phyloP scores from a whole-genome alignment of 129 eudicot species.

The Escallonia herrerae region DNA sequence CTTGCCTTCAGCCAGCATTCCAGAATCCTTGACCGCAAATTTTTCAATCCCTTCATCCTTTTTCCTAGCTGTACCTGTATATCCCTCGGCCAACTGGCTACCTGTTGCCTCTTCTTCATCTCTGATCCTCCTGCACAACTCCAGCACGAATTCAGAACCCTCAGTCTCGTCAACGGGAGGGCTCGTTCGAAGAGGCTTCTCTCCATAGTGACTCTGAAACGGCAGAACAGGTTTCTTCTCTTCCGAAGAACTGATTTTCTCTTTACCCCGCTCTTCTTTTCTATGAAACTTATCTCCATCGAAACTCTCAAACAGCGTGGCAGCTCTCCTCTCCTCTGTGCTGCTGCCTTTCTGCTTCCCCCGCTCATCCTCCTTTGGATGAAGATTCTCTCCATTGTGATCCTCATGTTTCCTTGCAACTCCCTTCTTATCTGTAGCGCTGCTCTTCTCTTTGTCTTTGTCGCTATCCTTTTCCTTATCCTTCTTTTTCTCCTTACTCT shows the following conservation, averaged over 20 bases:
- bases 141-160: slow-evolving; percentile 42
- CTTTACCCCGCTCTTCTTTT: slow-evolving; percentile 21
- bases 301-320: slow-evolving; percentile 23
- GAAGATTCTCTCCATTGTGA: slow-evolving; percentile 13
- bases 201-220: slow-evolving; percentile 35
- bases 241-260: slow-evolving; percentile 8
- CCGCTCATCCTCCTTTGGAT: not conserved
- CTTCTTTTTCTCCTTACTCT: slow-evolving; percentile 57
- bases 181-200: slow-evolving; percentile 22
- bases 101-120: slow-evolving; percentile 49
- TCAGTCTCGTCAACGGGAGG: slow-evolving; percentile 21
- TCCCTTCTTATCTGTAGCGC: slow-evolving; percentile 17
- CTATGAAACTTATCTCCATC: slow-evolving; percentile 32
- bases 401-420: slow-evolving; percentile 13
- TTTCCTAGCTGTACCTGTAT: not conserved
- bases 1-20: slow-evolving; percentile 23
- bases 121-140: slow-evolving; percentile 48
- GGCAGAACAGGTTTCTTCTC: slow-evolving; percentile 10
- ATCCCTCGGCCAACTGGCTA: slow-evolving; percentile 33
- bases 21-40: slow-evolving; percentile 5
- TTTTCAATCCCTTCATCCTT: slow-evolving; percentile 11
- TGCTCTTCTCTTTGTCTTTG: slow-evolving; percentile 29
- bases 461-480: slow-evolving; percentile 37
- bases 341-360: slow-evolving; percentile 26
- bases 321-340: slow-evolving; percentile 29